phyloP scores from a whole-genome alignment of 495 filamentous ascomycete species.

The Annulohypoxylon bovei region DNA sequence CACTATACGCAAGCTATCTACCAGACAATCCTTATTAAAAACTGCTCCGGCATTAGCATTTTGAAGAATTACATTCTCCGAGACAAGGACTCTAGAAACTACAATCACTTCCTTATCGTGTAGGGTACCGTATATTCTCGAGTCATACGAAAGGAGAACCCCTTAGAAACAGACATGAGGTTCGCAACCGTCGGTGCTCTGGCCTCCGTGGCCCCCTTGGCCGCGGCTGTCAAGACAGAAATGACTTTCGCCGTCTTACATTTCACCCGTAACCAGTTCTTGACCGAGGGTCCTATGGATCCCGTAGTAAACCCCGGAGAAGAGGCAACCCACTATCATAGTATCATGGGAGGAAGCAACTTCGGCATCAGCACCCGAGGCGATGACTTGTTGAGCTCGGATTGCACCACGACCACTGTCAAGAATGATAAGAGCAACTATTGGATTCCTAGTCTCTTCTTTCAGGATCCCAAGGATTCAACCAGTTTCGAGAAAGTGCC shows the following conservation, averaged over 20 bases:
- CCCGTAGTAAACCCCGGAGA: conserved; percentile 70
- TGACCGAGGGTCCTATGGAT: conserved; percentile 69
- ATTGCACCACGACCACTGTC: conserved; percentile 73
- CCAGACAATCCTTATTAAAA: conserved; percentile 28
- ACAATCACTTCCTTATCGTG: conserved; percentile 19
- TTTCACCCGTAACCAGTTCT: conserved; percentile 55
- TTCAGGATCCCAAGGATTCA: conserved; percentile 66
- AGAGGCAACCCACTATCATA: conserved; percentile 71
- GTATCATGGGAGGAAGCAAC: conserved; percentile 74
- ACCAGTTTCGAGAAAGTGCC: conserved; percentile 70
- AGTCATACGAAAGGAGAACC: conserved; percentile 6
- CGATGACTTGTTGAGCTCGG: conserved; percentile 63
- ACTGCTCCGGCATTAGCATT: conserved; percentile 22
- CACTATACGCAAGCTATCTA: conserved; percentile 4
- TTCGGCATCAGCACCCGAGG: conserved; percentile 73
- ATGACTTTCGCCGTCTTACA: conserved; percentile 58
- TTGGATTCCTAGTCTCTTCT: conserved; percentile 79
- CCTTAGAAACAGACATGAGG: conserved; percentile 39
- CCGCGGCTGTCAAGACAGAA: conserved; percentile 46
- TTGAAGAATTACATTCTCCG: conserved; percentile 38
- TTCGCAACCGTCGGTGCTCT: conserved; percentile 38
- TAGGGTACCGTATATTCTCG: conserved; percentile 10
- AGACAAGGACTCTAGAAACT: conserved; percentile 26
- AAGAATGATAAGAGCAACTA: conserved; percentile 78
- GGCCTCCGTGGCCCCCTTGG: conserved; percentile 46